Base-by-base conservation (phyloP, 805 yeast species). In the Yueomyces sinensis region DNA sequence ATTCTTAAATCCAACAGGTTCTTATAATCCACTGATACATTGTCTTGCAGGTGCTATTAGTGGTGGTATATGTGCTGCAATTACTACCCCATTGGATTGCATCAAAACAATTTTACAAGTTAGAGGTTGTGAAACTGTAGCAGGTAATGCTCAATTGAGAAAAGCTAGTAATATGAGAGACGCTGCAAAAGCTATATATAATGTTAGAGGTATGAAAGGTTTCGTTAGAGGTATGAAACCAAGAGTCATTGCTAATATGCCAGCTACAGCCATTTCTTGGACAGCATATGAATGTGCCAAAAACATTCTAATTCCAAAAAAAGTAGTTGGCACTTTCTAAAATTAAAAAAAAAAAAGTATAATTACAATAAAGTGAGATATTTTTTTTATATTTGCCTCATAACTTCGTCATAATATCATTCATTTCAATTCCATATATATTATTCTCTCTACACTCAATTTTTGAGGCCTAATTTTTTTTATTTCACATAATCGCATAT, bases 201-300 rank as follows among this genome's bases (percentile, higher is more conserved):
- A 59, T 37, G 63, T 66, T 32, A 74, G 74, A 32, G 87, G 87
- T 5, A 49, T 65, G 42, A 43, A 46, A 15, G 91, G 94, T 0
- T 91, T 91, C 55, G 53, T 70, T 49, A 69, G 94, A 45, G 98
- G 98, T 15, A 65, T 84, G 49, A 75, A 78, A 50, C 96, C 98
- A 31, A 74, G 98, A 58, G 76, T 91, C 37, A 76, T 89, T 23
- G 81, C 91, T 44, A 86, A 86, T 57, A 86, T 89, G 54, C 98
- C 98, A 17, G 76, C 93, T 31, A 89, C 97, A 7, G 97, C 97
- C 16, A 86, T 89, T 41, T 77, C 94, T 43, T 89, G 97, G 97
- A 89, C 97, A 2, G 83, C 94, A 19, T 89, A 89, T 58, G 98
- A 89, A 57, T 82, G 87, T 89, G 96, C 95, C 30, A 89, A 89